Evolutionary conservation across 345 rosid species (phyloP).

Genomic region (Arabis alpina): DNA sequence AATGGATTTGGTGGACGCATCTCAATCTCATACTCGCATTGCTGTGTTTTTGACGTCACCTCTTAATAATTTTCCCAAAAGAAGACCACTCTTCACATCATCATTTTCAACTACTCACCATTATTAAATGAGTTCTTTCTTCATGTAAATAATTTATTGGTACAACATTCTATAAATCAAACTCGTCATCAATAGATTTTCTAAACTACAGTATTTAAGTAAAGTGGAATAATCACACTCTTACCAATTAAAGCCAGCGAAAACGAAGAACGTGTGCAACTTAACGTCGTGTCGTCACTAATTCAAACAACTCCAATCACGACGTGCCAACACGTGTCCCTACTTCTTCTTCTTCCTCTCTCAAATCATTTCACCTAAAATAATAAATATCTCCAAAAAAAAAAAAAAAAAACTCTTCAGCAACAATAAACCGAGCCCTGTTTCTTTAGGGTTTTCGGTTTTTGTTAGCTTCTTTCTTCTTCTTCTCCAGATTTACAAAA

Average conservation of each 20-base stretch:
- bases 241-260: neutral
- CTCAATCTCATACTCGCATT: conserved; percentile 10
- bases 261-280: conserved; percentile 28
- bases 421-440: conserved; percentile 42
- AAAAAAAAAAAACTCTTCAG: neutral
- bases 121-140: neutral
- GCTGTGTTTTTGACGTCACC: conserved; percentile 30
- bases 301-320: conserved; percentile 14
- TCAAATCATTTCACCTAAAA: conserved; percentile 37
- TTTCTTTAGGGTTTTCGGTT: conserved; percentile 42
- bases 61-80: conserved; percentile 1
- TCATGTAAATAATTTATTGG: neutral
- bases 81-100: neutral
- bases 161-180: conserved; percentile 4
- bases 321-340: conserved; percentile 40
- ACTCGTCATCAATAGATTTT: conserved; percentile 7
- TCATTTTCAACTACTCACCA: neutral
- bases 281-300: conserved; percentile 12
- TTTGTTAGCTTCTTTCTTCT: conserved; percentile 30
- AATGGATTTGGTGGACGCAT: conserved; percentile 7
- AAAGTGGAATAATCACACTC: neutral
- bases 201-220: conserved; percentile 8
- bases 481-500: neutral
- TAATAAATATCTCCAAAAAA: conserved; percentile 8
- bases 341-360: conserved; percentile 22